Evolutionary conservation across 176 grass and related monocot genomes (phyloP).

Genomic region (Lolium rigidum): DNA sequence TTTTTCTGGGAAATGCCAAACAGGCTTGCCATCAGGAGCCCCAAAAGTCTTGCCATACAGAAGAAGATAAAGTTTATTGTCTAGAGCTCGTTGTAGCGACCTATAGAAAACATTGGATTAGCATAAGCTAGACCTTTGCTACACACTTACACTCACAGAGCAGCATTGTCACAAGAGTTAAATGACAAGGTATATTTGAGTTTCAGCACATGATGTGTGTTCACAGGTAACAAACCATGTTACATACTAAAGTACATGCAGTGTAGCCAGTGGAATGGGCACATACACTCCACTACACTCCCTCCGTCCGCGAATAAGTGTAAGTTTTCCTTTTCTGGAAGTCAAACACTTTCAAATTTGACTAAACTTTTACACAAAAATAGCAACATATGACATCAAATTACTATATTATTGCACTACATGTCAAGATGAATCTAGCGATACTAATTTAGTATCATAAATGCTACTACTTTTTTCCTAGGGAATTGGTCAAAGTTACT

Average conservation of each 20-base stretch:
- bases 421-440: too few species aligned
- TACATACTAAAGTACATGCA: background rate
- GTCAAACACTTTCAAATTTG: too few species aligned
- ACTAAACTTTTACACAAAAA: too few species aligned
- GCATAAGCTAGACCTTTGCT: background rate
- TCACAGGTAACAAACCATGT: background rate
- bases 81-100: conserved; percentile 89
- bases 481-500: too few species aligned
- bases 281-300: background rate
- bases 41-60: conserved; percentile 74
- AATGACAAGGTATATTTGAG: conserved; percentile 18
- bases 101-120: conserved; percentile 49
- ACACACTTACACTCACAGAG: background rate
- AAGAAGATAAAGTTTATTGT: conserved; percentile 91
- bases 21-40: conserved; percentile 60
- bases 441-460: too few species aligned
- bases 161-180: background rate
- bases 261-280: background rate
- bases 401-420: too few species aligned
- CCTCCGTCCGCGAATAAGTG: too few species aligned
- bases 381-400: too few species aligned
- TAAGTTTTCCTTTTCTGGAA: too few species aligned
- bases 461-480: too few species aligned
- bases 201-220: background rate
- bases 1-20: conserved; percentile 99